Evolutionary conservation across 78 protist species (phyloP).

Genomic region (Kipferlia bialata): DNA sequence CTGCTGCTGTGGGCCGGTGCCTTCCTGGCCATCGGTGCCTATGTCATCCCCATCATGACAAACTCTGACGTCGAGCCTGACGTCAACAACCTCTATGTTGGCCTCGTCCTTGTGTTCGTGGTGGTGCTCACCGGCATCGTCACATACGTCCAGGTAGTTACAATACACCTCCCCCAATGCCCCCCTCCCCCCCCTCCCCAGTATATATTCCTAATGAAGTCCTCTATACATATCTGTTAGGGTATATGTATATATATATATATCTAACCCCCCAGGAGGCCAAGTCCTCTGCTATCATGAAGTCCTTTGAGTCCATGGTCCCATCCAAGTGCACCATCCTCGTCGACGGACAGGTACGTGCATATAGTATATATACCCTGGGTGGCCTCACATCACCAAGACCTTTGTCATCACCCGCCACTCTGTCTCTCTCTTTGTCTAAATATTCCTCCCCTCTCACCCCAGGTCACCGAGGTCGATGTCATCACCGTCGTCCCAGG

Average conservation of each 20-base stretch:
- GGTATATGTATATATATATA: no score
- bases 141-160: no score
- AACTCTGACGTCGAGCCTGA: not conserved
- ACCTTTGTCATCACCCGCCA: no score
- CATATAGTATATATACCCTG: no score
- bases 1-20: constrained; percentile 1
- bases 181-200: no score
- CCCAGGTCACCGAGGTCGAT: not conserved
- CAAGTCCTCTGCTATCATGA: constrained; percentile 61
- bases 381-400: no score
- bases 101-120: constrained; percentile 62
- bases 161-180: no score
- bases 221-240: no score
- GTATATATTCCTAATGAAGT: no score
- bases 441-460: no score
- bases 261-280: no score
- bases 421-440: no score
- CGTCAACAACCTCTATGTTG: constrained; percentile 4
- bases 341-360: constrained; percentile 56
- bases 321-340: constrained; percentile 46
- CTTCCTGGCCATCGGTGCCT: constrained; percentile 1
- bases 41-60: not conserved
- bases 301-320: constrained; percentile 39
- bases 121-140: constrained; percentile 64
- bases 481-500: constrained; percentile 56